Conservation (phyloP, 805 yeast species). For the Wickerhamomyces subpelliculosus region DNA sequence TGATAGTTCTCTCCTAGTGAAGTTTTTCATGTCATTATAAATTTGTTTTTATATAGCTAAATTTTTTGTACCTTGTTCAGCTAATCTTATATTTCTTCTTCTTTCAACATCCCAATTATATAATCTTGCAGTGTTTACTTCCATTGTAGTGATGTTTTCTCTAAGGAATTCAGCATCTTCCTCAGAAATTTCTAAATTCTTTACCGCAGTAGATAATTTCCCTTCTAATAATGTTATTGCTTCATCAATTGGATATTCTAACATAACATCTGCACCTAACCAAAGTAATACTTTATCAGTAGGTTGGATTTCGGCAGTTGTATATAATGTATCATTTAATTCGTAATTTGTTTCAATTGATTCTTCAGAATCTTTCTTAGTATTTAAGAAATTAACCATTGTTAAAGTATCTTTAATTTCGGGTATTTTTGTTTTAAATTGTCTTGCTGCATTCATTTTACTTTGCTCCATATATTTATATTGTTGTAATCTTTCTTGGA, state of each 20-base stretch:
- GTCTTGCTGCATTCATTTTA: constrained; percentile 29
- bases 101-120: constrained; percentile 86
- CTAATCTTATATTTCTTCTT: constrained; percentile 41
- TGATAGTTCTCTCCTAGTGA: constrained; percentile 4
- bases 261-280: constrained; percentile 98
- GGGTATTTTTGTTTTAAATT: constrained; percentile 71
- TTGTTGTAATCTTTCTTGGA: constrained; percentile 85
- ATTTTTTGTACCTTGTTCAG: constrained; percentile 34
- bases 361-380: constrained; percentile 35
- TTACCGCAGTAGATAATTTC: constrained; percentile 57
- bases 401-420: constrained; percentile 83
- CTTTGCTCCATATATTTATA: constrained; percentile 73
- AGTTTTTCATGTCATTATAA: not conserved
- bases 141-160: constrained; percentile 94
- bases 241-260: constrained; percentile 87
- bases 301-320: constrained; percentile 68
- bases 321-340: constrained; percentile 85
- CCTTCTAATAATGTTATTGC: constrained; percentile 64
- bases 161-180: constrained; percentile 81
- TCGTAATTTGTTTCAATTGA: constrained; percentile 76
- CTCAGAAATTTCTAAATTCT: constrained; percentile 53
- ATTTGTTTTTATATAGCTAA: constrained; percentile 12
- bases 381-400: constrained; percentile 54
- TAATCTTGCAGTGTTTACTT: constrained; percentile 90
- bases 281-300: constrained; percentile 72